Evolutionary conservation across 2,329 filamentous ascomycete genomes (phyloP), one percentile per base, ranked within the genome.

Genomic region (Penicillium sp.): DNA sequence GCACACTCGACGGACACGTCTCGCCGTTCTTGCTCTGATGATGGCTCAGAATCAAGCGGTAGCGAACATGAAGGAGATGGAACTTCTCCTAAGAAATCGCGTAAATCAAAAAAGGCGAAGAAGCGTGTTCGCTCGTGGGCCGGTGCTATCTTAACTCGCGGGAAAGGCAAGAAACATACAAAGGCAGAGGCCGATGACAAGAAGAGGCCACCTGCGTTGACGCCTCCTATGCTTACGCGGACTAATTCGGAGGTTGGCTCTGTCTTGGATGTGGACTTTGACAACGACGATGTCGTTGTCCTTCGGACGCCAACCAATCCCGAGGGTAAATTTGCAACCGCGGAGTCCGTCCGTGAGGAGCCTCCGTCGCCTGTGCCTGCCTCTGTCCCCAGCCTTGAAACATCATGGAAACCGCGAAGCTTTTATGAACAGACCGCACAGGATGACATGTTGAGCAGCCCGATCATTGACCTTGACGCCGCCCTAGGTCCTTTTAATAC

Each of bases 401-500:
- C 57, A 7, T 64, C 73, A 7, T 76, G 73, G 73, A 76, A 75
- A 56, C 73, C 73, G 21, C 66, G 67, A 47, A 75, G 72, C 47
- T 76, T 76, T 48, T 76, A 76, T 43, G 73, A 76, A 42, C 73
- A 76, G 54, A 67, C 47, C 36, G 56, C 65, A 2, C 79, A 84
- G 8, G 83, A 86, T 43, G 89, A 95, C 53, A 70, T 82, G 3
- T 81, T 86, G 47, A 89, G 55, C 39, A 64, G 85, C 65, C 86
- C 89, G 7, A 87, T 96, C 70, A 95, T 99, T 58, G 94, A 99
- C 70, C 77, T 99, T 39, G 94, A 99, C 74, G 93, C 92, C 16
- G 94, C 93, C 24, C 80, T 97, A 1, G 92, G 91, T 1, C 91
- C 93, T 0, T 95, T 96, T 72, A 94, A 95, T 64, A 95, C 91